Base-by-base conservation (phyloP, 2,329 filamentous ascomycete genomes). In the Zymoseptoria tritici region DNA sequence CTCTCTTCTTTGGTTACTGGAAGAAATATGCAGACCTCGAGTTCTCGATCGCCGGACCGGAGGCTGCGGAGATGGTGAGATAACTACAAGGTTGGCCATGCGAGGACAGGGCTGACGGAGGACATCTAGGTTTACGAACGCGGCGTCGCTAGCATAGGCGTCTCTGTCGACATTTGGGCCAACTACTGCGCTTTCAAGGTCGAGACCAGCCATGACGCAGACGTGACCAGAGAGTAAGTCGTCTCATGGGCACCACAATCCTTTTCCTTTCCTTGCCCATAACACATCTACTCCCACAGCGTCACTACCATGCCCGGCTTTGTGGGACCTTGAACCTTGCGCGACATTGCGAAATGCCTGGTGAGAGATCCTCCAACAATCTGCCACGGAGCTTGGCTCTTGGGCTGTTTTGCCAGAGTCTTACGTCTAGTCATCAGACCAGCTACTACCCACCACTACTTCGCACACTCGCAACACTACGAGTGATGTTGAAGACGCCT, bases 181-280 rank as follows among this genome's bases (percentile, higher is more conserved):
- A 92, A 96, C 71, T 99, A 97, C 79, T 97, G 93, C 80, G 85
- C 87, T 71, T 97, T 97, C 85, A 97, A 97, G 77, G 91, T 94
- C 79, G 91, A 97, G 75, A 97, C 94, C 60, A 94, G 90, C 68
- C 94, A 99, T 78, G 91, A 96, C 74, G 84, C 90, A 70, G 90
- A 95, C 74, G 83, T 95, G 77, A 95, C 97, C 80, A 88, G 94
- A 96, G 94, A 97, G 94, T 99, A 96, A 97, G 94, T 97, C 49
- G 42, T 83, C 80, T 46, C 36, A 77, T 73, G 76, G 78, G 79
- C 80, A n/a, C 36, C 36, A 46, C 36, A 81, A 82, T 81, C 82
- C 85, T 82, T 82, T 79, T 83, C 86, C 83, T 78, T 78, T 62
- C 69, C 64, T 65, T 59, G 63, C 65, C 65, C 63, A 54, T 63